Percentiles rank a stretch among this genome's conserved stretches.
Conservation (phyloP, 148 eudicot species). For the Fagopyrum esculentum region DNA sequence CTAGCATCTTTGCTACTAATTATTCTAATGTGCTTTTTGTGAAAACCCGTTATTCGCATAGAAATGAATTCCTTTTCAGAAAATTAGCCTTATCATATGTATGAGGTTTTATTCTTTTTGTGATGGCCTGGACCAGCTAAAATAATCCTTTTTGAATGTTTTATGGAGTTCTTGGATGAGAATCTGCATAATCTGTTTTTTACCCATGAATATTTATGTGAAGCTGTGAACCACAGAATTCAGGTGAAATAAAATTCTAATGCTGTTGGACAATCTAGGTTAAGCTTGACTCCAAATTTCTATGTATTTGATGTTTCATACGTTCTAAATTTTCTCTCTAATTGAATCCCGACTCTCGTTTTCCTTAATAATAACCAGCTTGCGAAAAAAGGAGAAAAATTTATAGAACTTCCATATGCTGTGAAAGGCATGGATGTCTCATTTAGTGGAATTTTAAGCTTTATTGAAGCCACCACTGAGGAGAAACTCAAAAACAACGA, state of each 20-base stretch:
- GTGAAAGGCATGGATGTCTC: conserved; percentile 99
- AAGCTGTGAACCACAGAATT: neutral
- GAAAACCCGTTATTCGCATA: neutral
- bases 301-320: neutral
- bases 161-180: neutral
- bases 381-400: conserved; percentile 89
- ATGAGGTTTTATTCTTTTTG: neutral
- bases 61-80: neutral
- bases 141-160: neutral
- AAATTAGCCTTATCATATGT: neutral
- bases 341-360: neutral
- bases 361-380: conserved; percentile 37
- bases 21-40: neutral
- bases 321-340: neutral
- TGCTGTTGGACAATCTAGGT: neutral
- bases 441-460: conserved; percentile 91
- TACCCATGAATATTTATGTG: neutral
- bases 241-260: neutral
- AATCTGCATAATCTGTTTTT: neutral
- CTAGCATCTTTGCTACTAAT: neutral
- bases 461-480: conserved; percentile 75
- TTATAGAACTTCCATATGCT: conserved; percentile 86
- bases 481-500: conserved; percentile 78
- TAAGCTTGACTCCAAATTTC: neutral
- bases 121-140: neutral